These are phyloP conservation scores for Wickerhamomyces mucosus DNA, from an alignment of 805 yeast species.

Conservation along the genomic window DNA sequence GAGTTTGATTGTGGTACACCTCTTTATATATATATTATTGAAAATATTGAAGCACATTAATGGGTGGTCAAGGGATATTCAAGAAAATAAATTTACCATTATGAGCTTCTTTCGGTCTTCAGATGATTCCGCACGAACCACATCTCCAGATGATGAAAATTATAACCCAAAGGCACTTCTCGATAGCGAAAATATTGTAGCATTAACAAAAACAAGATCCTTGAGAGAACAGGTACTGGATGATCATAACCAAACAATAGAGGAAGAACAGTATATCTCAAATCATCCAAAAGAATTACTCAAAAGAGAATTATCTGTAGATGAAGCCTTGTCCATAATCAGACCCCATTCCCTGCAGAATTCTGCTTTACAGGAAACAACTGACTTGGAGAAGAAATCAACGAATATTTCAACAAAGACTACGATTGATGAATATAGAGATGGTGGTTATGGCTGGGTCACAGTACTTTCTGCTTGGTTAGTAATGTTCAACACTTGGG, in stretches of 20 bases:
- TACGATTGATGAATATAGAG: slow-evolving; percentile 35
- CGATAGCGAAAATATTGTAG: too few relatives aligned
- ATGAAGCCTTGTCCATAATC: too few relatives aligned
- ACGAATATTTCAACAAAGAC: slow-evolving; percentile 26
- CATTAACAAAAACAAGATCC: neutral
- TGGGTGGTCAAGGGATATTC: too few relatives aligned
- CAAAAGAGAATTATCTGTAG: neutral
- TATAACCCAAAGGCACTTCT: too few relatives aligned
- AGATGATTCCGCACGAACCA: too few relatives aligned
- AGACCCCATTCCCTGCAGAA: neutral
- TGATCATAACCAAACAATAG: neutral
- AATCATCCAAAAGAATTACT: neutral
- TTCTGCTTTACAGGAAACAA: neutral
- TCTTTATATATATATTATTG: too few relatives aligned
- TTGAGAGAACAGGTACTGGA: neutral
- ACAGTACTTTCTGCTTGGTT: slow-evolving; percentile 40
- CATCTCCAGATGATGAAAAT: too few relatives aligned
- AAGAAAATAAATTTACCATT: too few relatives aligned
- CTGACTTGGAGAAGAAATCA: slow-evolving; percentile 20
- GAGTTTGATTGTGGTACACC: too few relatives aligned
- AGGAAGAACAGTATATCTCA: neutral
- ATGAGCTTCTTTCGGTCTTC: too few relatives aligned
- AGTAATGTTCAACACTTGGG: slow-evolving; percentile 60
- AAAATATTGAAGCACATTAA: too few relatives aligned
- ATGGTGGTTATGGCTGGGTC: slow-evolving; percentile 67